These are phyloP conservation scores for Ophiostoma quercus DNA, from an alignment of 2,329 filamentous ascomycete genomes.

Conservation along the genomic window DNA sequence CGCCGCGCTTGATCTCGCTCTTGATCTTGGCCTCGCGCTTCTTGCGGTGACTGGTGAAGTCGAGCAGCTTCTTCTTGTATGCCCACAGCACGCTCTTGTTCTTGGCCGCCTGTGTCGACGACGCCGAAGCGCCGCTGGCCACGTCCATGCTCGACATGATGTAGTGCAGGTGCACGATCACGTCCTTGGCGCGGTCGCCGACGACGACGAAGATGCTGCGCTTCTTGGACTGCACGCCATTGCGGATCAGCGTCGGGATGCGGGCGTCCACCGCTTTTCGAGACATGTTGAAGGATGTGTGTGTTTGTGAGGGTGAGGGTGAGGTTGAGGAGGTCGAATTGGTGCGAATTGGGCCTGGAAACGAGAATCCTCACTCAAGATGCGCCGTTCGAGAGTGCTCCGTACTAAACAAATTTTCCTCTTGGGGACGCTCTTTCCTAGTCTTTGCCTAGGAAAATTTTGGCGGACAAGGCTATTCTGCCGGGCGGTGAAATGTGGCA, in stretches of 20 bases:
- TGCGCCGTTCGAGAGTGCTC: constrained; percentile 1
- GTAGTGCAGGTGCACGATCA: constrained; percentile 88
- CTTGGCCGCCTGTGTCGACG: constrained; percentile 60
- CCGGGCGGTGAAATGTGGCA: constrained; percentile 26
- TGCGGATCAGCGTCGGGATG: constrained; percentile 84
- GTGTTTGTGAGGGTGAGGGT: neutral
- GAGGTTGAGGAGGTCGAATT: neutral
- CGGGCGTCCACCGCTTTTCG: constrained; percentile 70
- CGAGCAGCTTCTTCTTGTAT: constrained; percentile 95
- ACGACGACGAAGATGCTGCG: constrained; percentile 97
- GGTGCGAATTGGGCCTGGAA: neutral
- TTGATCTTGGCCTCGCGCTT: constrained; percentile 98
- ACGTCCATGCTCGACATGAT: constrained; percentile 71
- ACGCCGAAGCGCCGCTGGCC: constrained; percentile 13
- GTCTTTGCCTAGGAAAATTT: constrained; percentile 21
- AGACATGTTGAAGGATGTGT: constrained; percentile 43
- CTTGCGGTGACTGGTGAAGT: constrained; percentile 92
- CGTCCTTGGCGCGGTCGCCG: constrained; percentile 89
- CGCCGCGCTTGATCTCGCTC: constrained; percentile 93
- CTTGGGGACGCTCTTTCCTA: neutral
- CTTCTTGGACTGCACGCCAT: constrained; percentile 93
- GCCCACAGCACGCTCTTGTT: constrained; percentile 95
- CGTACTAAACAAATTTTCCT: constrained; percentile 12
- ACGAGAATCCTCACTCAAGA: constrained; percentile 7
- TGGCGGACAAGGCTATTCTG: constrained; percentile 28